Evolutionary conservation across 139 green algal species (phyloP).

Genomic region (Chlorella sp.): DNA sequence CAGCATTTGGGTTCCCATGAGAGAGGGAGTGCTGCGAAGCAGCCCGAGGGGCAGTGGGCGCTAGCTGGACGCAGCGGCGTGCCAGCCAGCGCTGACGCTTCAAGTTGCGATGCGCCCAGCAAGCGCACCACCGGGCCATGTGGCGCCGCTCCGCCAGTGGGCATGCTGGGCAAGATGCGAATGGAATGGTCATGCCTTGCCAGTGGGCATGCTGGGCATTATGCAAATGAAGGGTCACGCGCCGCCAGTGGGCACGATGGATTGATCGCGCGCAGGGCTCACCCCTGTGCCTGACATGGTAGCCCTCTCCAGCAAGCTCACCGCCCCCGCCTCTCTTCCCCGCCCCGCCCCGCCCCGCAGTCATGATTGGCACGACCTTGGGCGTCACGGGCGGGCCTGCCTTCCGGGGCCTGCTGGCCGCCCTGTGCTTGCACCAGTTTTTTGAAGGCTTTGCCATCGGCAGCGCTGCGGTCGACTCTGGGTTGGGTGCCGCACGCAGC

Average conservation of each 20-base stretch:
- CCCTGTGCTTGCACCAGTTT: constrained; percentile 66
- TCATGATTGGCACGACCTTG: constrained; percentile 64
- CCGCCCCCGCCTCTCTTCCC: background rate
- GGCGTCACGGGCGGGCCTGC: constrained; percentile 47
- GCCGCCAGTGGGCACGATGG: too few species aligned
- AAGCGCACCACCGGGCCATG: too few species aligned
- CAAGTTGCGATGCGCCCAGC: too few species aligned
- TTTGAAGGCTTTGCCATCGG: constrained; percentile 58
- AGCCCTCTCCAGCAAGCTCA: too few species aligned
- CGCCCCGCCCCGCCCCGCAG: background rate
- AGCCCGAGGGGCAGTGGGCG: background rate
- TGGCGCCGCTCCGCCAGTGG: too few species aligned
- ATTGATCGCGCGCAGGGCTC: too few species aligned
- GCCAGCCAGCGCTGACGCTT: background rate
- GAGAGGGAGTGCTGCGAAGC: background rate
- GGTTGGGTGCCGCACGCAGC: constrained; percentile 30
- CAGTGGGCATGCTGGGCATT: too few species aligned
- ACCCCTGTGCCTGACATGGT: too few species aligned
- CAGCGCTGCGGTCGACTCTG: constrained; percentile 46
- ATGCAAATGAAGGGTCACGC: too few species aligned
- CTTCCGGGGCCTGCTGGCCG: constrained; percentile 57
- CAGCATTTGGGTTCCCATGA: too few species aligned
- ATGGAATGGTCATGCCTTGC: too few species aligned
- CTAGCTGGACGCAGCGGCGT: background rate
- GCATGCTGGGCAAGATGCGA: too few species aligned